Conservation (phyloP, 2,329 filamentous ascomycete species). For the Fusarium nodosum region DNA sequence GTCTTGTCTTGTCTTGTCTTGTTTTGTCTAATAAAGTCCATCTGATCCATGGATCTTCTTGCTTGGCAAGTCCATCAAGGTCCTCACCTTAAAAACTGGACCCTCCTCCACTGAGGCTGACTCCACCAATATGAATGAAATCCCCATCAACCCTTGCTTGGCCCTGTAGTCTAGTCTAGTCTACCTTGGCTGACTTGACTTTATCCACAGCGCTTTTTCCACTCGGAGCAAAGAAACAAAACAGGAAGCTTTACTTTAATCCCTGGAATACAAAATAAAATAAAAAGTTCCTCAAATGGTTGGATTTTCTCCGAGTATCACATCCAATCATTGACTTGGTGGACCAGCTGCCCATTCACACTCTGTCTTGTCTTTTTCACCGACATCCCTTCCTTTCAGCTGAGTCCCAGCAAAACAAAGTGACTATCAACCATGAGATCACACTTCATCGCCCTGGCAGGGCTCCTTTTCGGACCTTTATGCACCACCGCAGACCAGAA, state of each 20-base stretch:
- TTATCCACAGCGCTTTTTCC: constrained; percentile 4
- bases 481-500: constrained; percentile 26
- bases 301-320: background rate
- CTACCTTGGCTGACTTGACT: background rate
- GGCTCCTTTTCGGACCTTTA: constrained; percentile 13
- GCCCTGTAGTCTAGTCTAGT: background rate
- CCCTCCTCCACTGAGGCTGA: background rate
- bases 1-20: constrained; percentile 5
- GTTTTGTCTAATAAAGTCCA: constrained; percentile 4
- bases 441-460: constrained; percentile 18
- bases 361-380: background rate
- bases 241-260: constrained; percentile 18
- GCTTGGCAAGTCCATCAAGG: constrained; percentile 47
- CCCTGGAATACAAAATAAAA: background rate
- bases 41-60: constrained; percentile 23
- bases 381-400: background rate
- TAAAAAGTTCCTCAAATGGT: constrained; percentile 1
- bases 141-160: background rate
- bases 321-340: background rate
- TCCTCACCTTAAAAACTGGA: constrained; percentile 46
- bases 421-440: constrained; percentile 19
- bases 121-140: constrained; percentile 20
- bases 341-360: background rate
- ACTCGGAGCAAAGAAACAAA: constrained; percentile 13
- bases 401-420: too few relatives aligned